A percentile compares a stretch with the other conserved stretches of the same genome.
phyloP scores from a whole-genome alignment of 2,329 filamentous ascomycete genomes.

The Cercospora nicotianae region DNA sequence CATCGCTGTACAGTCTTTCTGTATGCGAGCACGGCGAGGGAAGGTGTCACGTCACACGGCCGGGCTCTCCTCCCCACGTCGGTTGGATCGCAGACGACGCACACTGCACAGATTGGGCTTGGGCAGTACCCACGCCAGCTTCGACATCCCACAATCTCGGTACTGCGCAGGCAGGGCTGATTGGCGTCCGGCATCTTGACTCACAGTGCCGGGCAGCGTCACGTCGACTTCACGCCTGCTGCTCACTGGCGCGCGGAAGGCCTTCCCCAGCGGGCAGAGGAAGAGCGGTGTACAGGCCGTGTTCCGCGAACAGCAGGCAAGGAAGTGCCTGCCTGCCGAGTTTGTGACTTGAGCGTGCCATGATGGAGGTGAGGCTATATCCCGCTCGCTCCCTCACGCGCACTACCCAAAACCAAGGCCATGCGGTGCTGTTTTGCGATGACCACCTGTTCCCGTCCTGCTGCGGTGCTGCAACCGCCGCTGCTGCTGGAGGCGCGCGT shows the following conservation, averaged over 20 bases:
- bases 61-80: neutral
- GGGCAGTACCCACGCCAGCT: neutral
- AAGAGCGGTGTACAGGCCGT: slow-evolving; percentile 16
- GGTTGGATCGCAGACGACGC: neutral
- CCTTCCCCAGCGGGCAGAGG: slow-evolving; percentile 14
- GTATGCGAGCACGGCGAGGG: neutral
- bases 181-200: slow-evolving; percentile 20
- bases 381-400: slow-evolving; percentile 1
- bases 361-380: slow-evolving; percentile 23
- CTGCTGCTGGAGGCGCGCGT: slow-evolving; percentile 11
- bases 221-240: slow-evolving; percentile 17
- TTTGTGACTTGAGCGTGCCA: slow-evolving; percentile 22
- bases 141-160: slow-evolving; percentile 18
- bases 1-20: neutral
- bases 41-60: neutral
- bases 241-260: slow-evolving; percentile 18
- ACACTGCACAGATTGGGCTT: neutral
- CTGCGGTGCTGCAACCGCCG: neutral
- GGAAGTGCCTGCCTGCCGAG: slow-evolving; percentile 13
- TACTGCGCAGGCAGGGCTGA: slow-evolving; percentile 11
- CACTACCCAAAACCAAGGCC: neutral
- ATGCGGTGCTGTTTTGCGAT: slow-evolving; percentile 12
- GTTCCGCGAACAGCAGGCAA: slow-evolving; percentile 20
- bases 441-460: slow-evolving; percentile 11
- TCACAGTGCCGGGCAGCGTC: slow-evolving; percentile 22